Percentiles rank a stretch among this genome's conserved stretches.
Conservation (phyloP, 2,329 filamentous ascomycete species). For the Aspergillus sp. region DNA sequence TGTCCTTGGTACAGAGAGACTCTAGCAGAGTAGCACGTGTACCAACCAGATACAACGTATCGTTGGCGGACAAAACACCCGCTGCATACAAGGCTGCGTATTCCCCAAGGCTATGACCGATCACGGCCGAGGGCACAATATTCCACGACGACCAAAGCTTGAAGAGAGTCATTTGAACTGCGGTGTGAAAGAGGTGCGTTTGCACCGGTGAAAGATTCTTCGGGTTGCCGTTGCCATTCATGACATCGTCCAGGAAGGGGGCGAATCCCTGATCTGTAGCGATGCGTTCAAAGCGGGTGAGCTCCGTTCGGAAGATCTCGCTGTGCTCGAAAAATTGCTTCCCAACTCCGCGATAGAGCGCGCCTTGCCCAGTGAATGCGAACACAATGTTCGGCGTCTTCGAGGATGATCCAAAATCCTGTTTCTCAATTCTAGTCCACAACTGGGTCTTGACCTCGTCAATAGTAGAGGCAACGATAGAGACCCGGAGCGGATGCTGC, state of each 20-base stretch:
- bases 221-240: neutral
- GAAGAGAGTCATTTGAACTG: constrained; percentile 42
- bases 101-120: constrained; percentile 48
- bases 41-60: constrained; percentile 65
- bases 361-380: constrained; percentile 37
- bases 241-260: neutral
- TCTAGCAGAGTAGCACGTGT: constrained; percentile 66
- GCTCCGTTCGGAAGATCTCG: neutral
- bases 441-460: constrained; percentile 5
- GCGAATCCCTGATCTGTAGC: neutral
- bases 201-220: neutral
- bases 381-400: constrained; percentile 54
- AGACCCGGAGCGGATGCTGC: constrained; percentile 27
- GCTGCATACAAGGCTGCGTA: constrained; percentile 35
- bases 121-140: constrained; percentile 49
- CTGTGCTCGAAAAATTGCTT: neutral
- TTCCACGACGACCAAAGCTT: constrained; percentile 31
- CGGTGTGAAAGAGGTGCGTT: constrained; percentile 39
- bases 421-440: neutral
- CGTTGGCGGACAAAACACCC: constrained; percentile 33
- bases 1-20: constrained; percentile 63
- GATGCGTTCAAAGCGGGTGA: neutral
- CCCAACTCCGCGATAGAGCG: neutral
- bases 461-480: constrained; percentile 2
- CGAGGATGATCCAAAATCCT: constrained; percentile 41